These are phyloP conservation scores for Cutaneotrichosporon spelunceum DNA, from an alignment of 1,284 basidiomycete genomes.

Conservation along the genomic window DNA sequence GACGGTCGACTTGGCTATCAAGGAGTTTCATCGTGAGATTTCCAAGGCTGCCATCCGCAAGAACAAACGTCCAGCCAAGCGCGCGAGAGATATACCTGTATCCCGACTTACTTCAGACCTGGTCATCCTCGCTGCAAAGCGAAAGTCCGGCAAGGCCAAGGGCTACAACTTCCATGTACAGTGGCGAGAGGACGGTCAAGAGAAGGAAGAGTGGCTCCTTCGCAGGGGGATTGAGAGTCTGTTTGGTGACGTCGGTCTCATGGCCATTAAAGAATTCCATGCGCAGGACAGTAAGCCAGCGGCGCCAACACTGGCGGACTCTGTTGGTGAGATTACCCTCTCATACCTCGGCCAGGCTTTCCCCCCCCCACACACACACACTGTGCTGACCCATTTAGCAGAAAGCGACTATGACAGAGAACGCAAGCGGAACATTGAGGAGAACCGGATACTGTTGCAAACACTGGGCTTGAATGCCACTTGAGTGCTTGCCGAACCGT, in stretches of 20 bases:
- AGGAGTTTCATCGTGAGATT: not conserved
- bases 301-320: not conserved
- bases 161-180: not conserved
- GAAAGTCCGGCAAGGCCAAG: not conserved
- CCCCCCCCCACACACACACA: no score
- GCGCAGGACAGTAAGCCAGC: no score
- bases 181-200: not conserved
- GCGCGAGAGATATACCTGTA: no score
- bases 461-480: conserved; percentile 10
- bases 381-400: not conserved
- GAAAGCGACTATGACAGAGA: conserved; percentile 17
- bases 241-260: not conserved
- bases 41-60: not conserved
- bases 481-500: not conserved
- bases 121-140: not conserved
- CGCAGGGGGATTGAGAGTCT: not conserved
- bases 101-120: not conserved
- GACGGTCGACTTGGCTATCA: conserved; percentile 1
- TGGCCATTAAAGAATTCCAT: not conserved
- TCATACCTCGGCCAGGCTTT: not conserved
- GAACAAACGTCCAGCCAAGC: not conserved
- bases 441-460: conserved; percentile 13
- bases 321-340: not conserved
- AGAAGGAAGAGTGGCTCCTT: not conserved
- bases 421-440: conserved; percentile 14